These are phyloP conservation scores for Tephrocybe sp. DNA, from an alignment of 768 basidiomycete genomes.

Conservation along the genomic window DNA sequence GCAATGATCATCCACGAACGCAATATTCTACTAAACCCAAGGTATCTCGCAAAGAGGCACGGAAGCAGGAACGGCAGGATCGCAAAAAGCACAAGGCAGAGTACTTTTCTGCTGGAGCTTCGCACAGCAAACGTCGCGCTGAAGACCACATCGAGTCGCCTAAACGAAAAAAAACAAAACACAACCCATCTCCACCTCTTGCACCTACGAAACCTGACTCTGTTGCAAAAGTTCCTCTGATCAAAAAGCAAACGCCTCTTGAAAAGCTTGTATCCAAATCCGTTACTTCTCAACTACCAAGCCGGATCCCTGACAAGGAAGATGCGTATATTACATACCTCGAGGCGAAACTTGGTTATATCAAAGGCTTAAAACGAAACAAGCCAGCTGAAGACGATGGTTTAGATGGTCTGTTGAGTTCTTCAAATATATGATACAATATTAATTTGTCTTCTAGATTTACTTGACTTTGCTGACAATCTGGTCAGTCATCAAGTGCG, in stretches of 20 bases:
- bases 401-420: slow-evolving; percentile 62
- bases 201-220: background rate
- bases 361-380: slow-evolving; percentile 39
- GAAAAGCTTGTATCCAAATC: slow-evolving; percentile 28
- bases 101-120: slow-evolving; percentile 40
- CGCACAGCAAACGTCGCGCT: slow-evolving; percentile 31
- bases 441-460: slow-evolving; percentile 33
- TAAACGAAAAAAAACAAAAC: slow-evolving; percentile 46
- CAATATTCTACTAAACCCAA: slow-evolving; percentile 18
- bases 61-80: slow-evolving; percentile 59
- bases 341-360: slow-evolving; percentile 71
- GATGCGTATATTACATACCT: slow-evolving; percentile 84
- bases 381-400: slow-evolving; percentile 68
- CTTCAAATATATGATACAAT: background rate
- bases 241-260: slow-evolving; percentile 25
- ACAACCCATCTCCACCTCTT: slow-evolving; percentile 4
- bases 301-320: slow-evolving; percentile 58
- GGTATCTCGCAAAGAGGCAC: slow-evolving; percentile 54
- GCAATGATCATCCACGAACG: slow-evolving; percentile 17
- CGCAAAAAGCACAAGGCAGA: slow-evolving; percentile 63
- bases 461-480: slow-evolving; percentile 50
- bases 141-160: slow-evolving; percentile 46
- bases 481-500: slow-evolving; percentile 19
- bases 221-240: slow-evolving; percentile 5
- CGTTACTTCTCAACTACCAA: slow-evolving; percentile 5